Evolutionary conservation across 768 basidiomycete genomes (phyloP).

Genomic region (Galerina sulciceps): DNA sequence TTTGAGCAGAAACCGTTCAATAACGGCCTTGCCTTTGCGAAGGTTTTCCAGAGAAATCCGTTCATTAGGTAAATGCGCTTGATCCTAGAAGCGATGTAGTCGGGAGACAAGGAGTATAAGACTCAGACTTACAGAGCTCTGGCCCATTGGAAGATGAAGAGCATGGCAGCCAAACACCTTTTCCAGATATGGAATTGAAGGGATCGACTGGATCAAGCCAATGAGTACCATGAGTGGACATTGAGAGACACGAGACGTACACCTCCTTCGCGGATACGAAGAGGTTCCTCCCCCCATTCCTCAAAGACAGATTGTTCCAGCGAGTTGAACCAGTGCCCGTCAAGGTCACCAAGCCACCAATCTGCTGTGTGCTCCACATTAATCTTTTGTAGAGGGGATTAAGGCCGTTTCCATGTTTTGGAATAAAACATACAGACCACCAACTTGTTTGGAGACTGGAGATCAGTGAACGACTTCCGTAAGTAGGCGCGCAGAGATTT

Average conservation of each 20-base stretch:
- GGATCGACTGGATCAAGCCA: conserved; percentile 70
- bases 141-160: conserved; percentile 93
- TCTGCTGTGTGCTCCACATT: conserved; percentile 83
- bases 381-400: conserved; percentile 51
- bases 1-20: conserved; percentile 73
- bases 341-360: conserved; percentile 95
- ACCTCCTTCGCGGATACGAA: conserved; percentile 93
- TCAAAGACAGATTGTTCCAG: conserved; percentile 82
- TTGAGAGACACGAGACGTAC: conserved; percentile 44
- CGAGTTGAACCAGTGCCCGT: conserved; percentile 85
- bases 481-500: conserved; percentile 64
- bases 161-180: conserved; percentile 89
- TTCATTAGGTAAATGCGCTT: conserved; percentile 94
- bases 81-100: conserved; percentile 55
- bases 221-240: neutral
- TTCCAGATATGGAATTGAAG: conserved; percentile 92
- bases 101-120: conserved; percentile 4
- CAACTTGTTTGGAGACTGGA: conserved; percentile 74
- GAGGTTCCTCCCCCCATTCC: conserved; percentile 86
- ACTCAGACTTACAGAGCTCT: conserved; percentile 67
- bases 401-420: neutral
- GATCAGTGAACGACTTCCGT: conserved; percentile 53
- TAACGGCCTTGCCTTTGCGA: conserved; percentile 72
- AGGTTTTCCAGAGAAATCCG: conserved; percentile 86
- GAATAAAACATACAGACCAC: conserved; percentile 48